These are phyloP conservation scores for Solanum chacoense DNA, from an alignment of 305 asterid species.

Conservation along the genomic window DNA sequence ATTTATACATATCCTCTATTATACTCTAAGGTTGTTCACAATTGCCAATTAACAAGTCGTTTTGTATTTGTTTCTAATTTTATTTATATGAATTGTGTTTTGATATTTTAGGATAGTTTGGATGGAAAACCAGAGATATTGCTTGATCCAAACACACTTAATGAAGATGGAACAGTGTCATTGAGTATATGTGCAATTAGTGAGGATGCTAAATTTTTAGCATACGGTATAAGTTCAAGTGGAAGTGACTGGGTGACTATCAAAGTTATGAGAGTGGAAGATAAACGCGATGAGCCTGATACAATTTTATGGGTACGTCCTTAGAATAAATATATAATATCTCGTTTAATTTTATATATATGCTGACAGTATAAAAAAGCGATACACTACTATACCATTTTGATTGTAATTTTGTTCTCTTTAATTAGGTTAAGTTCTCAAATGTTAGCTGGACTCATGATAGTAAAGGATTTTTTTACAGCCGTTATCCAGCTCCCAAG, in stretches of 20 bases:
- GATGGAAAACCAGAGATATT: constrained; percentile 65
- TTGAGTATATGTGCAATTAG: constrained; percentile 48
- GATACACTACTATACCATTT: background rate
- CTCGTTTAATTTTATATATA: background rate
- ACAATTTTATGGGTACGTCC: constrained; percentile 67
- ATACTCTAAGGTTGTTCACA: background rate
- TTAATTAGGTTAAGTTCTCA: constrained; percentile 65
- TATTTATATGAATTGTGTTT: background rate
- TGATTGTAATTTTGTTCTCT: background rate
- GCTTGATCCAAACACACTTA: constrained; percentile 80
- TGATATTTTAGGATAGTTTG: constrained; percentile 48
- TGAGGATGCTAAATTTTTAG: constrained; percentile 76
- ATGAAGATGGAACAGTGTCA: constrained; percentile 83
- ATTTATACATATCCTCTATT: background rate
- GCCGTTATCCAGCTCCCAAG: constrained; percentile 85
- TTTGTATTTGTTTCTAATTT: background rate
- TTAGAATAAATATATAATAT: background rate
- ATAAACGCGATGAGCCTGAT: constrained; percentile 49
- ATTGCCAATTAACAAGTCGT: background rate
- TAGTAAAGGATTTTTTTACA: constrained; percentile 78
- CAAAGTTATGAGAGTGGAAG: constrained; percentile 60
- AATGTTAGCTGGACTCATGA: constrained; percentile 74
- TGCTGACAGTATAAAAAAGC: background rate
- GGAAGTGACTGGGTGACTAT: constrained; percentile 98
- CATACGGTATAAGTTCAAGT: constrained; percentile 75